Evolutionary conservation across 192 early-diverging fungal genomes (phyloP), one percentile per base, ranked within the genome.

Genomic region (Umbelopsis sp.): DNA sequence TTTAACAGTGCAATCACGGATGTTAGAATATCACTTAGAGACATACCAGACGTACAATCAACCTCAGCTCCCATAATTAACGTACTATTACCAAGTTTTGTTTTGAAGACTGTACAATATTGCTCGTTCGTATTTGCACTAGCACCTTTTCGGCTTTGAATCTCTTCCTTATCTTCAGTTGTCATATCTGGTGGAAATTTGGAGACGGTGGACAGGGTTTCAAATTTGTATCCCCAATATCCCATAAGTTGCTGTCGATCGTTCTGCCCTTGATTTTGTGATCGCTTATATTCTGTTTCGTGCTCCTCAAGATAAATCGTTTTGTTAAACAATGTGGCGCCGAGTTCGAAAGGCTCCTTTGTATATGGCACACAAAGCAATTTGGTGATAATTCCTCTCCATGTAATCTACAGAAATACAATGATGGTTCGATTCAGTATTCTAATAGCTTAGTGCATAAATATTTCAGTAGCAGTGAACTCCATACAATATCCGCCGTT

Each of bases 161-260:
- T 67, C 53, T 79, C 83, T 4, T 77, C 77, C 31, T 62, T 62
- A 50, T 85, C 80, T 66, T 81, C 72, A 5, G 73, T 45, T 20
- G 75, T 62, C 0, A 80, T 71, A 45, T 80, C n/a, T 7, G 75
- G 66, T 0, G 93, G 85, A 21, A 89, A 86, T 17, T 79, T 84
- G 29, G 82, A 78, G 11, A 93, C 66, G 0, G 91, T 93, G 44
- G 84, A 87, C 11, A 96, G 81, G 2, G 84, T 85, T 76, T 99
- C 97, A 74, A 97, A 97, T 68, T 86, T 87, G 81, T 99, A 97
- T 0, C 97, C 96, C 85, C 90, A 92, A 71, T 95, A 97, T 43
- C 79, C 89, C 88, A 94, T 87, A 31, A 90, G 73, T 52, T 87
- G 85, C 68, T 93, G 87, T 45, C 83, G 45, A 11, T 87, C 86